Percentiles rank a stretch among this genome's conserved stretches.
Conservation (phyloP, 1,284 basidiomycete species). For the Volvariella surrecta region DNA sequence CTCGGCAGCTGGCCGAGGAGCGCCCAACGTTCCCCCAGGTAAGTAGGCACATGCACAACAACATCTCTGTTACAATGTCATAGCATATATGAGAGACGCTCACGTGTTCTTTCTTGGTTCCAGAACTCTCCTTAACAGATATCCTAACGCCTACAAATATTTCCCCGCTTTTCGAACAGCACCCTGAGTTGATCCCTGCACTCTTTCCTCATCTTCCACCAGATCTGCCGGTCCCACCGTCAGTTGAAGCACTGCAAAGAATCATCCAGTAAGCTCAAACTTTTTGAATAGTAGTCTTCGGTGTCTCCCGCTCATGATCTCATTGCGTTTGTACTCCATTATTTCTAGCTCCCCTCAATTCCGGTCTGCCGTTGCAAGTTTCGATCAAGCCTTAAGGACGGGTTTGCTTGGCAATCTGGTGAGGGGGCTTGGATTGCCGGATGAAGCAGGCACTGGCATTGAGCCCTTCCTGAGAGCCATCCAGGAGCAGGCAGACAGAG, state of each 20-base stretch:
- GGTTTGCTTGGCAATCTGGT: slow-evolving; percentile 67
- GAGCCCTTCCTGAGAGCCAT: slow-evolving; percentile 68
- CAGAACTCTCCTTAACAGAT: slow-evolving; percentile 62
- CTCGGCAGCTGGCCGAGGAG: slow-evolving; percentile 21
- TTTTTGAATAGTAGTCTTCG: neutral
- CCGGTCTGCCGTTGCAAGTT: slow-evolving; percentile 44
- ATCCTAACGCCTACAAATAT: slow-evolving; percentile 67
- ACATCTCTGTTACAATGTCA: too few species aligned
- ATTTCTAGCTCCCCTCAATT: slow-evolving; percentile 29
- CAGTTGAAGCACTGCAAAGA: slow-evolving; percentile 48
- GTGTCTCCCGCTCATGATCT: slow-evolving; percentile 11
- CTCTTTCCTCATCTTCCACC: slow-evolving; percentile 73
- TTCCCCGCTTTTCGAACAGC: slow-evolving; percentile 54
- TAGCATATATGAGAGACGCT: too few species aligned
- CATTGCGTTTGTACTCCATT: neutral
- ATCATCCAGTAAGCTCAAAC: slow-evolving; percentile 27
- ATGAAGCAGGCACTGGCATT: slow-evolving; percentile 67
- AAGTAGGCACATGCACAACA: too few species aligned
- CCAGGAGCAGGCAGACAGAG: slow-evolving; percentile 59
- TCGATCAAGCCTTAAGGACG: slow-evolving; percentile 72
- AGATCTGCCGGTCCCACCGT: slow-evolving; percentile 58
- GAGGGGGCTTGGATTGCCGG: slow-evolving; percentile 65
- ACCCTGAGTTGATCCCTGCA: slow-evolving; percentile 55
- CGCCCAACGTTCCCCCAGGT: slow-evolving; percentile 15
- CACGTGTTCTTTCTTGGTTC: neutral